Evolutionary conservation across 805 yeast species (phyloP).

Genomic region (Saccharomycopsis synnaedendra): DNA sequence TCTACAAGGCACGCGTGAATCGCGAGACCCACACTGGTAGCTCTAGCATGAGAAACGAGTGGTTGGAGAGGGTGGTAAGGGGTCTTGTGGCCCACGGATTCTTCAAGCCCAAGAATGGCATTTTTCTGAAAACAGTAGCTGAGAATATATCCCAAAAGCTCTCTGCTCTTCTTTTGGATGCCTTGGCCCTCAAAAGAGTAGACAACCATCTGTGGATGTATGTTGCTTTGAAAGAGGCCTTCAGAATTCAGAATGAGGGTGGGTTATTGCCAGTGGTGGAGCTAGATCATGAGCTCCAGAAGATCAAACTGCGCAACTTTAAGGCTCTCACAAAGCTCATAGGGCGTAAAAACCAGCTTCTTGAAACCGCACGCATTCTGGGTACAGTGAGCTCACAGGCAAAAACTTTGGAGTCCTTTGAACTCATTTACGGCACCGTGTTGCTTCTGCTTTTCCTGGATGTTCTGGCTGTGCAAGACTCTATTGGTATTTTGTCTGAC

Average conservation of each 20-base stretch:
- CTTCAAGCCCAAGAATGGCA: conserved; percentile 15
- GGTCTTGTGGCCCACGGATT: conserved; percentile 19
- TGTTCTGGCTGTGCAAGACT: conserved; percentile 42
- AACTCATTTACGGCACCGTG: conserved; percentile 65
- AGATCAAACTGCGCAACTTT: conserved; percentile 37
- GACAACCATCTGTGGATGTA: conserved; percentile 51
- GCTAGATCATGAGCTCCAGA: conserved; percentile 49
- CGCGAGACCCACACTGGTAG: conserved; percentile 16
- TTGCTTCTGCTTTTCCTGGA: conserved; percentile 69
- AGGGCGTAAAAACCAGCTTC: conserved; percentile 16
- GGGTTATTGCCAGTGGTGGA: conserved; percentile 22
- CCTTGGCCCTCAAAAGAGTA: conserved; percentile 33
- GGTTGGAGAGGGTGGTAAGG: conserved; percentile 23
- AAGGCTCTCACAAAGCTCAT: conserved; percentile 33
- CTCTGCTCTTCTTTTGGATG: conserved; percentile 53
- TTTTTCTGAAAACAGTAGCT: conserved; percentile 10
- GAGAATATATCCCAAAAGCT: conserved; percentile 48
- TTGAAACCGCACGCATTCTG: conserved; percentile 22
- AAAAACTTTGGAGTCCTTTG: conserved; percentile 49
- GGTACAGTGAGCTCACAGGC: conserved; percentile 19
- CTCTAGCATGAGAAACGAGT: conserved; percentile 13
- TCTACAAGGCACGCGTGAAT: conserved; percentile 29
- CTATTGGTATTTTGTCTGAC: conserved; percentile 65
- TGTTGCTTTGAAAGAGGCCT: conserved; percentile 31
- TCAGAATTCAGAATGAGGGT: conserved; percentile 18